Evolutionary conservation across 441 rosid genomes (phyloP), one percentile per base, ranked within the genome.

Genomic region (Euphorbia celastroides): DNA sequence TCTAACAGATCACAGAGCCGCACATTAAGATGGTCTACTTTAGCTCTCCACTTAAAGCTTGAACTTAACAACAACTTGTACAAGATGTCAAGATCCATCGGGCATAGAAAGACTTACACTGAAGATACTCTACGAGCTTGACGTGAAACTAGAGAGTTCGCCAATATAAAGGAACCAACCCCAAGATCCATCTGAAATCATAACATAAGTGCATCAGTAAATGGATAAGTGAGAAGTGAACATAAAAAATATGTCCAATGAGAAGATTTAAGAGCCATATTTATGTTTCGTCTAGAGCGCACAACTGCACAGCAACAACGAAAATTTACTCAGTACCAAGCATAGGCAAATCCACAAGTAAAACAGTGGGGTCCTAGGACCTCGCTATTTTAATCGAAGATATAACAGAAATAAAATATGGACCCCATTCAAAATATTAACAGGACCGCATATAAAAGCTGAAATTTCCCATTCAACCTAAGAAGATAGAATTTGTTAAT

Each of bases 111-210:
- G 65, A 70, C 96, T 72, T 60, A 91, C 96, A 69, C 71, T 64
- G 86, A 80, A 64, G 84, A 78, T 71, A 81, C 51, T 48, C 80
- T 72, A 31, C 95, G 86, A 34, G 99, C 97, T 86, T 93, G 93
- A 19, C 87, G 84, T 66, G 97, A 93, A 70, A 86, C 90, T 68
- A 91, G 74, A 67, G 99, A 80, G 77, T 91, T 88, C 50, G 85
- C 86, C 57, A 91, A 48, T 34, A 89, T 85, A 85, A 93, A 93
- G 68, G 95, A 91, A 60, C 97, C 99, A 65, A 93, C 97, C 32
- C 99, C 99, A 69, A 91, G 85, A 82, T 91, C 97, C 99, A 91
- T 91, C 97, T 91, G 79, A 79, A 38, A 73, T 22, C 75, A 68
- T 72, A 31, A 57, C 28, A 70, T 27, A 48, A 57, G 55, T 56